Base-by-base conservation (phyloP, 306 rosid genomes). In the Pterocarpus santalinus region DNA sequence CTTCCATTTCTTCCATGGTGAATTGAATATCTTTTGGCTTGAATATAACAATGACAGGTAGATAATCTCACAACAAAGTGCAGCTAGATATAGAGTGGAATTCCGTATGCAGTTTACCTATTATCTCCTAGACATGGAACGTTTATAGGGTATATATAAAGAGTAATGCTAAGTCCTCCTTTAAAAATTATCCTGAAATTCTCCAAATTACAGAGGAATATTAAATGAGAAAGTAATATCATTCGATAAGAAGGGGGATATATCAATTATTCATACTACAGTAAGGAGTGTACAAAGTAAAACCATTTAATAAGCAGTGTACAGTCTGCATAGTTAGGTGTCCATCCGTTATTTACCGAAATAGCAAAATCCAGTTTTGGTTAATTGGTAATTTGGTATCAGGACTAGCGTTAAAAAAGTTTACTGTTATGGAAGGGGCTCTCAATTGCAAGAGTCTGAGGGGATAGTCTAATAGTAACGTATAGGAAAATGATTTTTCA, bases 1-100 rank as follows among this genome's bases (percentile, higher is more conserved):
- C 75, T 70, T 65, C 85, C 79, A 53, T 52, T 71, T 79, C 80
- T 70, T 76, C 81, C 85, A 76, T 80, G 8, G 8, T 65, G 73
- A 71, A 76, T 80, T 22, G 76, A 36, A 38, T 39, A 46, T 57
- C 14, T 58, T 57, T 77, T 10, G 9, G 69, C 16, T 69, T 56
- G 77, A 72, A 38, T 80, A 13, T 69, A 10, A 65, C 12, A 79
- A 70, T 5, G 28, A 22, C 49, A 28, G 49, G 53, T 33, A 36
- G 81, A 52, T 32, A 72, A 65, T 78, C 56, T 73, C 81, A 67
- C 58, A 66, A 46, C 58, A 58, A 30, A 65, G 8, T 46, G 49
- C 65, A 66, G 43, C 70, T 61, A 44, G 34, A 73, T 66, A 62
- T 79, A 10, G 0, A 22, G 73, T 69, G 65, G 63, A 82, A 33